Conservation (phyloP, 1,284 basidiomycete species). For the Ceratobasidium sp. region DNA sequence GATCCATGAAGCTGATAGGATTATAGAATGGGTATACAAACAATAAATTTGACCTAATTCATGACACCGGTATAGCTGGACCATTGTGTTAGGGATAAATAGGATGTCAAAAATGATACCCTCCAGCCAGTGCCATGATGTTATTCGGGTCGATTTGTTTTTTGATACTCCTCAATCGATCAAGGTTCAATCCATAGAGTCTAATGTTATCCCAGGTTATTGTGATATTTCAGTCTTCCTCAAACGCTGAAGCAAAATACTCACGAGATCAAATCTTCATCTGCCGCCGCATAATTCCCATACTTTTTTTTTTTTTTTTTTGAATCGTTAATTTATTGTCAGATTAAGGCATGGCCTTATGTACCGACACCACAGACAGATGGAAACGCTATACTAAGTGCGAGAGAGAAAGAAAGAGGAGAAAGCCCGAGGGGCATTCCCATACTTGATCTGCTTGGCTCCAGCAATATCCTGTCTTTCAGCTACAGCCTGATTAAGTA, state of each 20-base stretch:
- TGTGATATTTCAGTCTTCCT: no score
- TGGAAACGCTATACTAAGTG: no score
- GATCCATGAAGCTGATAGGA: not conserved
- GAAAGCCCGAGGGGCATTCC: constrained; percentile 57
- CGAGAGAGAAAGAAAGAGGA: no score
- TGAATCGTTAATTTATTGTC: constrained; percentile 53
- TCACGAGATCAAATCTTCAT: not conserved
- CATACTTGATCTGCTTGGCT: constrained; percentile 62
- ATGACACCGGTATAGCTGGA: constrained; percentile 58
- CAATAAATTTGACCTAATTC: no score
- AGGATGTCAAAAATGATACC: constrained; percentile 55
- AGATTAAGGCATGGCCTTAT: no score
- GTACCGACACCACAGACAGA: no score
- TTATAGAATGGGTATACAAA: no score
- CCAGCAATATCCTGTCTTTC: constrained; percentile 63
- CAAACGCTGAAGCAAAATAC: no score
- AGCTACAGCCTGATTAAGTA: constrained; percentile 60
- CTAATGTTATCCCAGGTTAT: constrained; percentile 24
- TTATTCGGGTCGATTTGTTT: constrained; percentile 64
- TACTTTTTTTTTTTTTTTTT: constrained; percentile 57
- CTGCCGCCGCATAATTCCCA: constrained; percentile 65
- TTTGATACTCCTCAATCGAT: constrained; percentile 61
- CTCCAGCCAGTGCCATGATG: constrained; percentile 72
- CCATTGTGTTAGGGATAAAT: constrained; percentile 67
- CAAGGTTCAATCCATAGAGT: constrained; percentile 67